A percentile compares a stretch with the other conserved stretches of the same genome.
Evolutionary conservation across 1,284 basidiomycete species (phyloP).

Genomic region (Tilletiopsis washingtonensis): DNA sequence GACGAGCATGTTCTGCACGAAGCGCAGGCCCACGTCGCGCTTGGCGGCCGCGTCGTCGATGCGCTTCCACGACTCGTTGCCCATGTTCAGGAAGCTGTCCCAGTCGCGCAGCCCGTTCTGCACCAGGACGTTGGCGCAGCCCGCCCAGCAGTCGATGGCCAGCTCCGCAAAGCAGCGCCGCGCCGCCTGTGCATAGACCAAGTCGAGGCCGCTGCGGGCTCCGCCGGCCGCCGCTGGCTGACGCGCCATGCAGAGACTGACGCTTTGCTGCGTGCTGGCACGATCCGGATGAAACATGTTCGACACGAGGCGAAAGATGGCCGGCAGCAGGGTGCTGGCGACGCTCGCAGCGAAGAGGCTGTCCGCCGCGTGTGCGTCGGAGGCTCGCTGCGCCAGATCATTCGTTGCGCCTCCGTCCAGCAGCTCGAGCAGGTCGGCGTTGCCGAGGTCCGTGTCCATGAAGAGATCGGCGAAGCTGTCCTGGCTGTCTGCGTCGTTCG

Average conservation of each 20-base stretch:
- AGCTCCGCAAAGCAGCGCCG: conserved; percentile 50
- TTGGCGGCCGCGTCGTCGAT: conserved; percentile 56
- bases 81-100: conserved; percentile 58
- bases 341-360: conserved; percentile 52
- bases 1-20: conserved; percentile 61
- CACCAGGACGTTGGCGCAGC: conserved; percentile 63
- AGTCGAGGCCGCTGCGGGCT: conserved; percentile 9
- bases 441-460: conserved; percentile 55
- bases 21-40: conserved; percentile 61
- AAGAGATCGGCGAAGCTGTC: conserved; percentile 66
- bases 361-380: conserved; percentile 34
- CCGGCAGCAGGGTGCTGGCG: conserved; percentile 55
- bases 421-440: conserved; percentile 56
- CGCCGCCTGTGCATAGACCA: conserved; percentile 33
- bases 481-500: conserved; percentile 49
- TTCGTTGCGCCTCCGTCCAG: conserved; percentile 52
- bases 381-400: conserved; percentile 13
- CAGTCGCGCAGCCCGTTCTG: conserved; percentile 62
- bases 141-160: conserved; percentile 70
- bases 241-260: too few relatives aligned
- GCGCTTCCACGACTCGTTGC: conserved; percentile 58
- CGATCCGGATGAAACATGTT: conserved; percentile 50
- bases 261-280: neutral
- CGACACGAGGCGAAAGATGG: conserved; percentile 60
- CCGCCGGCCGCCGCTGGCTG: neutral